Evolutionary conservation across 2,329 filamentous ascomycete species (phyloP).

Genomic region (Xylariaceae sp.): DNA sequence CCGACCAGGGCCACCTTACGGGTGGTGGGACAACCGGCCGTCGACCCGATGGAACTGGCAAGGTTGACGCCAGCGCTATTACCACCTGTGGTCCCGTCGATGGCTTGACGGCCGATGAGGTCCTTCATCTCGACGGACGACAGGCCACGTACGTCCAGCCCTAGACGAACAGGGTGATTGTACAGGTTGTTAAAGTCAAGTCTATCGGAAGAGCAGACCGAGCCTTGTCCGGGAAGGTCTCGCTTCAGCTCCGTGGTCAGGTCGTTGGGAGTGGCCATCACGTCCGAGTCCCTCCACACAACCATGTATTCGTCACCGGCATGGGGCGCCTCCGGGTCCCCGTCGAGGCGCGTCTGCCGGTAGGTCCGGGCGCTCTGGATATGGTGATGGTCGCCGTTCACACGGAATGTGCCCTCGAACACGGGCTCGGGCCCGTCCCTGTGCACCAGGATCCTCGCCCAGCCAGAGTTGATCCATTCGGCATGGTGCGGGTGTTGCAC

Average conservation of each 20-base stretch:
- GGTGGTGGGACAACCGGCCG: slow-evolving; percentile 79
- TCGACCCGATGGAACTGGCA: slow-evolving; percentile 68
- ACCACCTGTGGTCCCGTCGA: slow-evolving; percentile 60
- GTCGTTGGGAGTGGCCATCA: slow-evolving; percentile 36
- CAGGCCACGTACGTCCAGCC: slow-evolving; percentile 44
- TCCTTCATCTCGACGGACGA: slow-evolving; percentile 54
- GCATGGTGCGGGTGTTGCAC: slow-evolving; percentile 50
- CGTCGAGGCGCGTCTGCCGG: slow-evolving; percentile 57
- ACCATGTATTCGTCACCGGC: slow-evolving; percentile 70
- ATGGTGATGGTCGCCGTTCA: slow-evolving; percentile 79
- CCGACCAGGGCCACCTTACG: slow-evolving; percentile 87
- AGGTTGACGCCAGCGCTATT: slow-evolving; percentile 78
- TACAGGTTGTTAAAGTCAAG: slow-evolving; percentile 71
- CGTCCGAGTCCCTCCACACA: slow-evolving; percentile 85
- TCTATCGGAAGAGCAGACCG: slow-evolving; percentile 62
- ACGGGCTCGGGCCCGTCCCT: slow-evolving; percentile 70
- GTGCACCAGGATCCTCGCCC: slow-evolving; percentile 73
- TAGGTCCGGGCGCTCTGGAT: slow-evolving; percentile 72
- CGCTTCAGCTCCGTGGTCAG: slow-evolving; percentile 59
- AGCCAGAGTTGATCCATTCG: slow-evolving; percentile 75
- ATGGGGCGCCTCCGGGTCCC: slow-evolving; percentile 60
- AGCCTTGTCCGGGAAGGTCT: slow-evolving; percentile 30
- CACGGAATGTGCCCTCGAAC: slow-evolving; percentile 83
- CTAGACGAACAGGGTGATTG: slow-evolving; percentile 59
- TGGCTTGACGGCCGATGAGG: slow-evolving; percentile 68